A percentile compares a stretch with the other conserved stretches of the same genome.
These are phyloP conservation scores for Sordaria brevicollis DNA, from an alignment of 495 filamentous ascomycete genomes.

Conservation along the genomic window DNA sequence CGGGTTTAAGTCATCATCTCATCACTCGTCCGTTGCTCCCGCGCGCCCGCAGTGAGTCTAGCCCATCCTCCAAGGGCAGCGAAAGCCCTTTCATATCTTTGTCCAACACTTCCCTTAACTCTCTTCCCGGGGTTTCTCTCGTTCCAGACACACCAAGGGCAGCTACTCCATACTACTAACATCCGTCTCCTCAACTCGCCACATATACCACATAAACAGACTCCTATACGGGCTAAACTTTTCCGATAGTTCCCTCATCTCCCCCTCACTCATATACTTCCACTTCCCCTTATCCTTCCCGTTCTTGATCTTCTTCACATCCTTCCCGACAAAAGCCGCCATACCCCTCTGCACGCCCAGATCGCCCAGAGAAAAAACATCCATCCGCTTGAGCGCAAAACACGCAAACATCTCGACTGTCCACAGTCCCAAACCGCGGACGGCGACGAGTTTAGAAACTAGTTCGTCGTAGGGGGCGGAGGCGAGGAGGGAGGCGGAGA, in stretches of 20 bases:
- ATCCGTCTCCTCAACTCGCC: constrained; percentile 71
- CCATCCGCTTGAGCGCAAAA: constrained; percentile 82
- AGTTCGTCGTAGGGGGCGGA: constrained; percentile 78
- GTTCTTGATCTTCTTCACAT: constrained; percentile 73
- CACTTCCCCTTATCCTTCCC: constrained; percentile 93
- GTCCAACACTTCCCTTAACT: neutral
- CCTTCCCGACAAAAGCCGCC: constrained; percentile 74
- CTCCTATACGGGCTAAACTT: constrained; percentile 75
- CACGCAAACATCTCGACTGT: constrained; percentile 96
- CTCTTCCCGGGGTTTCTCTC: neutral
- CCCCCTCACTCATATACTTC: constrained; percentile 91
- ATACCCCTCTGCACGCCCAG: constrained; percentile 91
- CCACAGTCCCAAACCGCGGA: constrained; percentile 82
- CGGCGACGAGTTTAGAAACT: constrained; percentile 67
- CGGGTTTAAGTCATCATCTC: neutral
- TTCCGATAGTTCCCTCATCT: constrained; percentile 77
- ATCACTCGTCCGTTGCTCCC: neutral
- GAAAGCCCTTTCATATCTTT: neutral
- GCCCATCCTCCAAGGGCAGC: neutral
- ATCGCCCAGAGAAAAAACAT: constrained; percentile 89
- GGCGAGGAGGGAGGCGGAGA: constrained; percentile 64
- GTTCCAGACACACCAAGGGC: neutral
- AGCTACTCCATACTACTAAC: constrained; percentile 48
- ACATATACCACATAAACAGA: constrained; percentile 72
- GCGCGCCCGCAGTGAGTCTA: neutral